Evolutionary conservation across 2,329 filamentous ascomycete species (phyloP).

Genomic region (Aspergillus sp.): DNA sequence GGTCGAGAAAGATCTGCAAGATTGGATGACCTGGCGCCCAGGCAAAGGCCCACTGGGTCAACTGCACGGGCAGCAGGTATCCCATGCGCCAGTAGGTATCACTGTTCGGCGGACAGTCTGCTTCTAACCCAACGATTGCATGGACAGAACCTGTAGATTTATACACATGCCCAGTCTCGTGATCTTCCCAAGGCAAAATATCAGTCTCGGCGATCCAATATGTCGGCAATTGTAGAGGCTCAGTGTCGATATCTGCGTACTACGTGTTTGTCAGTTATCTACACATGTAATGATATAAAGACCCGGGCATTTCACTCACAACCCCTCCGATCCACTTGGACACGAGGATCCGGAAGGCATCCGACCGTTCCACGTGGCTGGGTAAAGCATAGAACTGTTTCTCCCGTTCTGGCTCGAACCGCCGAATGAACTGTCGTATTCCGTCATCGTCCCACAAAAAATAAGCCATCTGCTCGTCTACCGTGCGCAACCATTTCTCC

Average conservation of each 20-base stretch:
- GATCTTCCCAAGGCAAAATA: slow-evolving; percentile 31
- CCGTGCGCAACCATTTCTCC: slow-evolving; percentile 32
- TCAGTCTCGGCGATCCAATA: slow-evolving; percentile 31
- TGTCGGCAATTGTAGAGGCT: slow-evolving; percentile 29
- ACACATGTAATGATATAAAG: neutral
- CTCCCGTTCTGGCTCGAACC: slow-evolving; percentile 29
- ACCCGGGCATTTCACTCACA: slow-evolving; percentile 2
- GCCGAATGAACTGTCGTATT: slow-evolving; percentile 28
- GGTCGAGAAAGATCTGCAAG: slow-evolving; percentile 30
- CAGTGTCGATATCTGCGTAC: slow-evolving; percentile 39
- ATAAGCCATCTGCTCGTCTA: slow-evolving; percentile 32
- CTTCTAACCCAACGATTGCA: slow-evolving; percentile 36
- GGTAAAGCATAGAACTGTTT: slow-evolving; percentile 25
- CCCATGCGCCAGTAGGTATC: slow-evolving; percentile 39
- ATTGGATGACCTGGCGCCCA: slow-evolving; percentile 30
- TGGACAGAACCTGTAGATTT: slow-evolving; percentile 22
- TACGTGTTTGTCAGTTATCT: slow-evolving; percentile 6
- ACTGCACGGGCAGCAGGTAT: slow-evolving; percentile 35
- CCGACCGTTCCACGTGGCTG: slow-evolving; percentile 32
- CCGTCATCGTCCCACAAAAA: slow-evolving; percentile 40
- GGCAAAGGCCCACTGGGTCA: slow-evolving; percentile 38
- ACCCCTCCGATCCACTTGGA: slow-evolving; percentile 30
- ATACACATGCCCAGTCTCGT: slow-evolving; percentile 23
- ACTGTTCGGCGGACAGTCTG: slow-evolving; percentile 29
- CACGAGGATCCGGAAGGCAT: slow-evolving; percentile 37